Base-by-base conservation (phyloP, 176 grass and related monocot species). In the Bonia amplexicaulis region DNA sequence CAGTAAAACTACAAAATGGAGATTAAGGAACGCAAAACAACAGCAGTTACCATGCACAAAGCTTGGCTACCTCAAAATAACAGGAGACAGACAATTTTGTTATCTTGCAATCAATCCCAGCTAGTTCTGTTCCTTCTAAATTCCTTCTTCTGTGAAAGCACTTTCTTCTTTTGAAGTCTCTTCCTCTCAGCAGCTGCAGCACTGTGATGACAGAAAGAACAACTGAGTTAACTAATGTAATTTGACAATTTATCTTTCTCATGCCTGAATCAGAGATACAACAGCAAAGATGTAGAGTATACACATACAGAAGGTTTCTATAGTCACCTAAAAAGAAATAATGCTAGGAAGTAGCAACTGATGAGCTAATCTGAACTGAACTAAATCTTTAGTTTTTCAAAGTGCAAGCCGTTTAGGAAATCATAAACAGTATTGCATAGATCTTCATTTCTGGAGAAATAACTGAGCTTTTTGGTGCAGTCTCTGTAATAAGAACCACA, bases 121-220 rank as follows among this genome's bases (percentile, higher is more conserved):
- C 84, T 94, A 53, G 76, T 87, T 73, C 79, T 82, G 40, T 76
- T 94, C 47, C 93, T 86, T 41, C 96, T 92, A 79, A 92, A 87
- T 77, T 89, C 89, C 69, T 99, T 99, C 86, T 96, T 99, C 53
- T 96, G 89, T 49, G 96, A 99, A 60, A 88, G 12, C 13, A 87
- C 87, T 81, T 99, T 99, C 73, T 99, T 99, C 15, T 37, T 94
- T 84, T 94, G 93, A 76, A 96, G 85, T 73, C 96, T 96, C 88
- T 92, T 99, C 83, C 91, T 92, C 73, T 96, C 96, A 64, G 89
- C 90, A 6, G 78, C 88, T 39, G 96, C 90, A 82, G 93, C 91
- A 74, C 93, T 96, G 55, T 66, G 57, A 90, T 80, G 31, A 89
- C 39, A 66, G 12, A 79, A 12, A 58, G 17, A 71, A 57, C 48